phyloP scores from a whole-genome alignment of 139 green algal species.

The Edaphochlamys debaryana region DNA sequence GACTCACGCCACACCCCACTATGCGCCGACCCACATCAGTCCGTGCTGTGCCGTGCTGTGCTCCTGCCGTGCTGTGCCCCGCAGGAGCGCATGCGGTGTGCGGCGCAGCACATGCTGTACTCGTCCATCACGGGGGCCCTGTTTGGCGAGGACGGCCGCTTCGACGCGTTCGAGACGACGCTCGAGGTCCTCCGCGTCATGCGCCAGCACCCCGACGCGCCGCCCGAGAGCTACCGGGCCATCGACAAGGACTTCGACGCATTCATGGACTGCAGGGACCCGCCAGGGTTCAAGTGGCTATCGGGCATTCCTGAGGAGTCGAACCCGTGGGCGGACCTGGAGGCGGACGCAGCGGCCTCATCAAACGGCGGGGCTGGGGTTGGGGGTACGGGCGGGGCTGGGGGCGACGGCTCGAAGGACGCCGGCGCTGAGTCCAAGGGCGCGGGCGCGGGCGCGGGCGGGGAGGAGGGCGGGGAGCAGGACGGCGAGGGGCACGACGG shows the following conservation, averaged over 20 bases:
- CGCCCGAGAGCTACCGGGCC: not conserved
- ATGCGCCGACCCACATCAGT: no score
- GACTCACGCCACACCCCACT: no score
- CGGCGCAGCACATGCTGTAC: constrained; percentile 47
- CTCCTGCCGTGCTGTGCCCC: no score
- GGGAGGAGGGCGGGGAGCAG: not conserved
- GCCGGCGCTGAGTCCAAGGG: no score
- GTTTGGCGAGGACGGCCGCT: constrained; percentile 41
- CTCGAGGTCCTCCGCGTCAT: constrained; percentile 29
- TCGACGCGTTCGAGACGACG: constrained; percentile 46
- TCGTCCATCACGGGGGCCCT: constrained; percentile 38
- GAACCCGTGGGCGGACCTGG: not conserved
- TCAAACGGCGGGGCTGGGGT: no score
- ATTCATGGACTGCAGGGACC: constrained; percentile 23
- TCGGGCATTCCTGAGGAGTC: not conserved
- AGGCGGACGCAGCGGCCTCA: not conserved
- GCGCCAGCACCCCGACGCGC: not conserved
- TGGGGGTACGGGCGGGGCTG: no score
- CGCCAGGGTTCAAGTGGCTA: not conserved
- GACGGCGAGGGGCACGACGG: not conserved
- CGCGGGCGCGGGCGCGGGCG: not conserved
- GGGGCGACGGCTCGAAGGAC: no score
- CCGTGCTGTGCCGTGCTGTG: no score
- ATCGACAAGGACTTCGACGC: constrained; percentile 22
- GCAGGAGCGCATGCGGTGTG: constrained; percentile 39